Evolutionary conservation across 2,329 filamentous ascomycete genomes (phyloP), one percentile per base, ranked within the genome.

Genomic region (Calonectria ilicicola): DNA sequence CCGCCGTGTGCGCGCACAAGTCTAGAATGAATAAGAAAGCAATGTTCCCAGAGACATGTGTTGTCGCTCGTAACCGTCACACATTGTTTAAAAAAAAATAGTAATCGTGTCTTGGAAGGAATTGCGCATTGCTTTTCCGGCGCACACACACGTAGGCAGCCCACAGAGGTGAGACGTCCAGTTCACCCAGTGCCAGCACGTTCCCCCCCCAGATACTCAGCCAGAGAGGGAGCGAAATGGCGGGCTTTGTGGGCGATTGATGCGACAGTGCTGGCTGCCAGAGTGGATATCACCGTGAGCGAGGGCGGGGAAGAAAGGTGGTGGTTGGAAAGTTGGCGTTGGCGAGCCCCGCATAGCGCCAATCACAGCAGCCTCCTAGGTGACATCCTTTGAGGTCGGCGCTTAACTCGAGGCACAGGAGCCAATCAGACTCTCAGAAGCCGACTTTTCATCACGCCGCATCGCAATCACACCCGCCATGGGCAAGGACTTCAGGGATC

Each of bases 351-450:
- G 12, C 49, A 46, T 46, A 60, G 64, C 35, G 62, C 78, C 78
- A 80, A 80, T 80, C 77, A 79, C 29, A 72, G 44, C 67, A 29
- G 62, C 62, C 26, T n/a, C 8, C n/a, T 47, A 32, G 46, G 68
- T 63, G 53, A 63, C 53, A n/a, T 29, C 32, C 38, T 15, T 56
- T 29, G 44, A 73, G 44, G 72, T 78, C 80, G 82, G 84, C 84
- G 84, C 82, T 86, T 87, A 85, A 80, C 78, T 72, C 74, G 83
- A 79, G 69, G 66, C 69, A 72, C 46, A 72, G 72, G 73, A 74
- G 79, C 87, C 87, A 88, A 88, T 85, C 85, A 87, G 78, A 78
- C 65, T 53, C 60, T 75, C 67, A 69, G 75, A 56, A 65, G 21
- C 35, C 62, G 38, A 65, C 26, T 67, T 67, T 26, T 51, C 47